Conservation (phyloP, 192 early-diverging fungal genomes). For the Entomortierella lignicola region DNA sequence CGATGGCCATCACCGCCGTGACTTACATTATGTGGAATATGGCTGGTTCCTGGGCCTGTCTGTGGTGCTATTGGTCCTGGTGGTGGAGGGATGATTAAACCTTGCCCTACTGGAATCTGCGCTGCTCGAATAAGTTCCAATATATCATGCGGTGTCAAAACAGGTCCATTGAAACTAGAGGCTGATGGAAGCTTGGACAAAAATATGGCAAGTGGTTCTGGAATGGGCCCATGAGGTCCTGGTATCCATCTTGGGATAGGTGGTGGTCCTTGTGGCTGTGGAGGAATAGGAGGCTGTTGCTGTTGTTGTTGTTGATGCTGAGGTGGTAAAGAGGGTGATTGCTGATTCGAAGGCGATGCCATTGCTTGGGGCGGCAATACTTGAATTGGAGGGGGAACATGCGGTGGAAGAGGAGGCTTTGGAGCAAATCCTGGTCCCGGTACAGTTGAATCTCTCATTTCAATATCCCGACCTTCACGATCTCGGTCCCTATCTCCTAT, state of each 20-base stretch:
- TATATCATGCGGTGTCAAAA: constrained; percentile 52
- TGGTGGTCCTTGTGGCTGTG: constrained; percentile 12
- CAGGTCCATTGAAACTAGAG: constrained; percentile 56
- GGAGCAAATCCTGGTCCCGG: constrained; percentile 38
- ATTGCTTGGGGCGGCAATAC: constrained; percentile 16
- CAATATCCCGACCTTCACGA: constrained; percentile 27
- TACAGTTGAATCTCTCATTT: constrained; percentile 21
- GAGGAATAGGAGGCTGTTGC: constrained; percentile 5
- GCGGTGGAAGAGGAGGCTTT: constrained; percentile 24
- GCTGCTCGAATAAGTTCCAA: constrained; percentile 58
- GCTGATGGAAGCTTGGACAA: constrained; percentile 59
- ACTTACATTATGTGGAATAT: not conserved
- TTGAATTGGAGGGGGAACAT: constrained; percentile 23
- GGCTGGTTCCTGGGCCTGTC: not conserved
- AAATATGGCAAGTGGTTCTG: constrained; percentile 60
- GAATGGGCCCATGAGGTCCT: constrained; percentile 53
- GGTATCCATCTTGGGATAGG: constrained; percentile 43
- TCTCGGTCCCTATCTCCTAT: constrained; percentile 18
- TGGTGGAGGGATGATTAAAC: constrained; percentile 45
- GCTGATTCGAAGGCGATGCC: constrained; percentile 9
- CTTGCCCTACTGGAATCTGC: constrained; percentile 50
- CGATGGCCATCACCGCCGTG: constrained; percentile 18
- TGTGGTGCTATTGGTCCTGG: constrained; percentile 3
- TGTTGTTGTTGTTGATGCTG: constrained; percentile 14
- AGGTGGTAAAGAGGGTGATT: too few relatives aligned